Base-by-base conservation (phyloP, 2,329 filamentous ascomycete genomes). In the Pseudogymnoascus sp. region DNA sequence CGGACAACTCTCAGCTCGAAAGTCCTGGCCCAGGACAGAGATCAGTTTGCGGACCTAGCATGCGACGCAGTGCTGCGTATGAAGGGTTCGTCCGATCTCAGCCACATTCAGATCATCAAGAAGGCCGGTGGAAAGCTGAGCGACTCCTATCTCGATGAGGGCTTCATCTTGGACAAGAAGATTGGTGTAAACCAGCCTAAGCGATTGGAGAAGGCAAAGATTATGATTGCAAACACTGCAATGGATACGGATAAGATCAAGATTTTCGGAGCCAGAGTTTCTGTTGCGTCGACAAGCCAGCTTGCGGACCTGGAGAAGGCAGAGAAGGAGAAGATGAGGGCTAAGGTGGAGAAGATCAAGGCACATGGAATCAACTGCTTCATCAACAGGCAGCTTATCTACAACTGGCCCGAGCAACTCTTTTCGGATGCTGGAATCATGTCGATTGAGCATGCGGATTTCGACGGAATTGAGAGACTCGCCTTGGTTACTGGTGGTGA, bases 221-320 rank as follows among this genome's bases (percentile, higher is more conserved):
- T 99, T 67, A 78, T 99, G 61, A 90, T 99, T 20, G 94, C 94
- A 66, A 99, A 99, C 79, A 99, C 94, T 8, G 89, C 92, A 11
- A 99, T 99, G 94, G 94, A 99, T 77, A 99, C 94, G 36, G 94
- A 99, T 79, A 99, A 99, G 82, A 90, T 99, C 79, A 99, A 99
- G 84, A 97, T 99, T 71, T 99, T 99, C 70, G 94, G 94, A 65
- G 94, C 94, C 14, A 86, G 93, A 63, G 91, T 99, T 71, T 97
- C 97, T 83, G 94, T 99, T 63, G 89, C 90, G 68, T 93, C 91
- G 33, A 99, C 94, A 2, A 91, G 91, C 74, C 97, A 97, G 81
- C 84, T 99, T 58, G 94, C 94, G n/a, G 94, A 99, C 71, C 81
- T 99, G 60, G 94, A 99, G 77, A 96, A 95, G 83, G 94, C 94